A percentile compares a stretch with the other conserved stretches of the same genome.
These are phyloP conservation scores for Angomonas ambiguus DNA, from an alignment of 208 protist genomes.

Conservation along the genomic window DNA sequence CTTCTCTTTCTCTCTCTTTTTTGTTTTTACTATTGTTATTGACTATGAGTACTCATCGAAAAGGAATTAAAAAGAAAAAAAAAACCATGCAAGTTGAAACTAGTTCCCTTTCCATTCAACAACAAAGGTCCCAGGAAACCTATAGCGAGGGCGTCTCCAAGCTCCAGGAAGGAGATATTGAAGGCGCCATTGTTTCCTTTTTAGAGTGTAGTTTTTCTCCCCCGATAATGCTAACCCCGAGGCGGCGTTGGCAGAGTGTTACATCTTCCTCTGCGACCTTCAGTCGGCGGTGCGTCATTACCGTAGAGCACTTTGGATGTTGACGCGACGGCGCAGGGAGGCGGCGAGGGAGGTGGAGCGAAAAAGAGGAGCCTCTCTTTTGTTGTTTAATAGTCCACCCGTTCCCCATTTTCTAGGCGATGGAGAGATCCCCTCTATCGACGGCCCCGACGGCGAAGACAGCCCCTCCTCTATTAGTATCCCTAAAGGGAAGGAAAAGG, in stretches of 20 bases:
- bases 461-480: neutral
- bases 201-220: conserved; percentile 72
- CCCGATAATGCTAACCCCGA: conserved; percentile 63
- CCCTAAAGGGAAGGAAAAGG: neutral
- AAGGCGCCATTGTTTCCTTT: conserved; percentile 60
- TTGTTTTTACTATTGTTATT: neutral
- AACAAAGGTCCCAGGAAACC: conserved; percentile 24
- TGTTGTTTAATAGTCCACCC: neutral
- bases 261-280: conserved; percentile 77
- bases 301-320: conserved; percentile 66
- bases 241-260: conserved; percentile 75
- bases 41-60: no score
- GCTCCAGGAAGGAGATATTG: conserved; percentile 40
- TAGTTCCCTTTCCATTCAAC: neutral
- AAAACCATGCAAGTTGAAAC: neutral
- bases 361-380: conserved; percentile 3
- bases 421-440: neutral
- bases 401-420: conserved; percentile 6
- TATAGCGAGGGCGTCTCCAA: conserved; percentile 46
- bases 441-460: neutral
- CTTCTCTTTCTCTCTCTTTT: conserved; percentile 10
- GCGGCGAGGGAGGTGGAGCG: neutral
- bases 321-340: conserved; percentile 14
- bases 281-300: conserved; percentile 80
- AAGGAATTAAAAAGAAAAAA: neutral